Conservation (phyloP, 2,329 filamentous ascomycete genomes). For the Aureobasidium zeae region DNA sequence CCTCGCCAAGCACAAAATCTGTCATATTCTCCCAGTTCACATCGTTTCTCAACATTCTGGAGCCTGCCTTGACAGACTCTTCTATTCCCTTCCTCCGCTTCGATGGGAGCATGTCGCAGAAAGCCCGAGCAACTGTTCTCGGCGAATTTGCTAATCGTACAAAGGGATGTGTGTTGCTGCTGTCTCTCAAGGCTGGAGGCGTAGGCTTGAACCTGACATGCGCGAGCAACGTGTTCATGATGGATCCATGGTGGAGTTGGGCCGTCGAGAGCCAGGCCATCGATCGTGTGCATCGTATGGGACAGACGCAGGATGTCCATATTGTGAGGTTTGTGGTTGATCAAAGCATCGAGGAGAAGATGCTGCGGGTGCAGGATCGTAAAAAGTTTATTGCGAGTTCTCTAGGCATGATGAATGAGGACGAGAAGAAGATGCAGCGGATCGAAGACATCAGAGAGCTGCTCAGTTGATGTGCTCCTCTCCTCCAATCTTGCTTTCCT, state of each 20-base stretch:
- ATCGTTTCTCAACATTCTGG: conserved; percentile 85
- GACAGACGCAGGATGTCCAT: conserved; percentile 74
- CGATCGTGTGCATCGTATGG: conserved; percentile 95
- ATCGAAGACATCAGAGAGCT: conserved; percentile 93
- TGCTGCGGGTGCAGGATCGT: conserved; percentile 84
- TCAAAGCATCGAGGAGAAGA: conserved; percentile 87
- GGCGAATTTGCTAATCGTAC: conserved; percentile 51
- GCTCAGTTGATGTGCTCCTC: conserved; percentile 49
- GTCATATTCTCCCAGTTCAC: conserved; percentile 98
- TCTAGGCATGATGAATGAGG: conserved; percentile 87
- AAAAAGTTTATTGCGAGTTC: conserved; percentile 97
- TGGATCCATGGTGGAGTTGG: conserved; percentile 99
- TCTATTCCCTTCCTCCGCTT: conserved; percentile 77
- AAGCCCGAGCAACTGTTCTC: conserved; percentile 69
- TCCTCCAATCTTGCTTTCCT: no score
- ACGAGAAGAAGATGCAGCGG: conserved; percentile 80
- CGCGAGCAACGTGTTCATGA: conserved; percentile 89
- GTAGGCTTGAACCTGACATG: conserved; percentile 88
- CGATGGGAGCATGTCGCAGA: conserved; percentile 84
- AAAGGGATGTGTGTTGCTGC: conserved; percentile 64
- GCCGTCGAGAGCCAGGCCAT: conserved; percentile 95
- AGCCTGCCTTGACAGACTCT: conserved; percentile 62
- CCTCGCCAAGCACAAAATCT: conserved; percentile 65
- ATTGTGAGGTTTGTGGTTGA: conserved; percentile 84
- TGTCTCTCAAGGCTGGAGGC: conserved; percentile 81